These are phyloP conservation scores for Phytophthora pistaciae DNA, from an alignment of 352 stramenopile genomes.

Conservation along the genomic window DNA sequence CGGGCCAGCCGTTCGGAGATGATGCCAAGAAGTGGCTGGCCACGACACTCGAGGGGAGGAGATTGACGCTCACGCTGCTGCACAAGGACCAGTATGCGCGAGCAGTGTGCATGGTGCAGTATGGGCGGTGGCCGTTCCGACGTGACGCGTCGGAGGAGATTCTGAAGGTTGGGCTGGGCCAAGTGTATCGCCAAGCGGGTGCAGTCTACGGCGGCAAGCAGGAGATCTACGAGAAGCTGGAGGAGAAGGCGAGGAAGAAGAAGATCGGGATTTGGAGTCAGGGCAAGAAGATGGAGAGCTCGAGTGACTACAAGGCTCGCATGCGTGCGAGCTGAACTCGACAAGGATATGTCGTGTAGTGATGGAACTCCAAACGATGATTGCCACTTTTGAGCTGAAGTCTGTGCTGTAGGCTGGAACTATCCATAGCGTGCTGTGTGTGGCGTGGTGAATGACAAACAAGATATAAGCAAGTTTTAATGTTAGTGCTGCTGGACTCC, in stretches of 20 bases:
- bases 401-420: too few species aligned
- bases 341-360: not conserved
- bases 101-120: slow-evolving; percentile 85
- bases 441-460: too few species aligned
- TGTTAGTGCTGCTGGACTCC: too few species aligned
- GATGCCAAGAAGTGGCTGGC: slow-evolving; percentile 82
- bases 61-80: slow-evolving; percentile 80
- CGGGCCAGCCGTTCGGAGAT: slow-evolving; percentile 79
- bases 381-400: too few species aligned
- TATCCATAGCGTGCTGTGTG: too few species aligned
- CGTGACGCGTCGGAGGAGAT: slow-evolving; percentile 86
- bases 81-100: slow-evolving; percentile 89
- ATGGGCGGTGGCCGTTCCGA: slow-evolving; percentile 81
- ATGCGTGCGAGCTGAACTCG: slow-evolving; percentile 49
- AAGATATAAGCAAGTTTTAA: too few species aligned
- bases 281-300: slow-evolving; percentile 74
- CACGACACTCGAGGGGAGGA: slow-evolving; percentile 50
- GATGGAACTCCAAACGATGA: too few species aligned
- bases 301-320: slow-evolving; percentile 81
- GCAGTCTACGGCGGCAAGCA: slow-evolving; percentile 85
- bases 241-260: slow-evolving; percentile 67
- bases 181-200: slow-evolving; percentile 81
- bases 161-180: slow-evolving; percentile 72
- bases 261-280: slow-evolving; percentile 85
- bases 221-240: slow-evolving; percentile 72